phyloP scores from a whole-genome alignment of 2,329 filamentous ascomycete species.

The Colletotrichum eremochloae region DNA sequence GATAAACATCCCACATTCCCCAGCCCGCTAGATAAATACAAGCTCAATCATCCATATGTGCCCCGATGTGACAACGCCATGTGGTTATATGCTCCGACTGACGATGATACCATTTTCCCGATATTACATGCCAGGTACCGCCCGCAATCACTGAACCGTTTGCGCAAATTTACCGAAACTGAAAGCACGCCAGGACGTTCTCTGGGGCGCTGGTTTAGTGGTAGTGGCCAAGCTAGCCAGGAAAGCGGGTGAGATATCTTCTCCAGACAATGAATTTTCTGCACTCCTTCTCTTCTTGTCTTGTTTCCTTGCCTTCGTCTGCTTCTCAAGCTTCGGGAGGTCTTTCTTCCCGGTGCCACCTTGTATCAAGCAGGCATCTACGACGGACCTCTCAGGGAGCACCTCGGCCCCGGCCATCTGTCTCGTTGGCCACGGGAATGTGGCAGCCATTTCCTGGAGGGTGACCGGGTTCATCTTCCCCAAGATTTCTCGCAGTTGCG shows the following conservation, averaged over 20 bases:
- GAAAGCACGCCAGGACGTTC: constrained; percentile 11
- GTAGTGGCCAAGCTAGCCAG: background rate
- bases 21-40: background rate
- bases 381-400: constrained; percentile 48
- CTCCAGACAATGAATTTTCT: background rate
- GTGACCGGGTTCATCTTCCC: constrained; percentile 48
- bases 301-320: constrained; percentile 2
- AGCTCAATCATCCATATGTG: background rate
- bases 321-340: constrained; percentile 48
- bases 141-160: background rate
- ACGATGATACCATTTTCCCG: background rate
- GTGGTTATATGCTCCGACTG: background rate
- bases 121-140: accelerated
- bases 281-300: background rate
- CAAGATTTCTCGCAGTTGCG: constrained; percentile 50
- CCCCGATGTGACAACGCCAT: background rate
- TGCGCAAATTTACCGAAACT: background rate
- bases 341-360: constrained; percentile 51
- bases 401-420: constrained; percentile 53
- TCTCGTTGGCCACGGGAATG: constrained; percentile 53
- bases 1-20: background rate
- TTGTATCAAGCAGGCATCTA: constrained; percentile 44
- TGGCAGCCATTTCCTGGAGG: constrained; percentile 52
- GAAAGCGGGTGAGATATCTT: background rate
- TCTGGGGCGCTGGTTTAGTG: background rate